A percentile compares a stretch with the other conserved stretches of the same genome.
These are phyloP conservation scores for Linum trigynum DNA, from an alignment of 345 rosid genomes.

Conservation along the genomic window DNA sequence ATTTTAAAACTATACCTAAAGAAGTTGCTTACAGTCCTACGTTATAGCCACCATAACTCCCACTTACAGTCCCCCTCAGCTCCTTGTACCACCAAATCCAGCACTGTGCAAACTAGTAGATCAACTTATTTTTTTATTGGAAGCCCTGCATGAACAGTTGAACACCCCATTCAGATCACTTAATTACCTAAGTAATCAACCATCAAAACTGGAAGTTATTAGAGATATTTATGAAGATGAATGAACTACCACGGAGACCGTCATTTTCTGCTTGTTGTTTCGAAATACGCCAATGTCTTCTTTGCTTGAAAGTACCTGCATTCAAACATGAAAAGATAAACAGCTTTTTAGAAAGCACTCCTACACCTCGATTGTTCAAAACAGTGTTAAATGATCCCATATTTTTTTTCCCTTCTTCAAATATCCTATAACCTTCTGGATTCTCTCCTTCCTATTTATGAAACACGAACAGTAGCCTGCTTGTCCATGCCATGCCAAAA, in stretches of 20 bases:
- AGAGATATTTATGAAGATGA: not conserved
- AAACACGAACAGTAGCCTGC: slow-evolving; percentile 23
- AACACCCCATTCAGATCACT: too few relatives aligned
- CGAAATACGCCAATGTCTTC: slow-evolving; percentile 67
- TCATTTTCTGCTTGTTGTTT: slow-evolving; percentile 61
- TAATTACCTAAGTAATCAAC: too few relatives aligned
- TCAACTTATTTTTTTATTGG: too few relatives aligned
- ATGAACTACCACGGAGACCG: slow-evolving; percentile 55
- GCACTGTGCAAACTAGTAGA: too few relatives aligned
- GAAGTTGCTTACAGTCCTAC: too few relatives aligned
- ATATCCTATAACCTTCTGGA: slow-evolving; percentile 38
- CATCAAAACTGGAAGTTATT: too few relatives aligned
- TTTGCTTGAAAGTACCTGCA: slow-evolving; percentile 71
- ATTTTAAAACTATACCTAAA: too few relatives aligned
- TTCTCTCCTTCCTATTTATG: slow-evolving; percentile 42
- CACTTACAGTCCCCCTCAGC: too few relatives aligned
- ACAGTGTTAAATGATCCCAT: slow-evolving; percentile 7
- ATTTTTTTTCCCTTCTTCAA: not conserved
- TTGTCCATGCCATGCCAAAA: slow-evolving; percentile 38
- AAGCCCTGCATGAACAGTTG: too few relatives aligned
- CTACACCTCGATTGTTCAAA: not conserved
- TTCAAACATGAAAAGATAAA: slow-evolving; percentile 6
- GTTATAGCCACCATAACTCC: too few relatives aligned
- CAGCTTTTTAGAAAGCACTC: slow-evolving; percentile 8
- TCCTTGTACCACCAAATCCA: too few relatives aligned